A percentile compares a stretch with the other conserved stretches of the same genome.
Evolutionary conservation across 768 basidiomycete species (phyloP).

Genomic region (Tricholoma furcatifolium): DNA sequence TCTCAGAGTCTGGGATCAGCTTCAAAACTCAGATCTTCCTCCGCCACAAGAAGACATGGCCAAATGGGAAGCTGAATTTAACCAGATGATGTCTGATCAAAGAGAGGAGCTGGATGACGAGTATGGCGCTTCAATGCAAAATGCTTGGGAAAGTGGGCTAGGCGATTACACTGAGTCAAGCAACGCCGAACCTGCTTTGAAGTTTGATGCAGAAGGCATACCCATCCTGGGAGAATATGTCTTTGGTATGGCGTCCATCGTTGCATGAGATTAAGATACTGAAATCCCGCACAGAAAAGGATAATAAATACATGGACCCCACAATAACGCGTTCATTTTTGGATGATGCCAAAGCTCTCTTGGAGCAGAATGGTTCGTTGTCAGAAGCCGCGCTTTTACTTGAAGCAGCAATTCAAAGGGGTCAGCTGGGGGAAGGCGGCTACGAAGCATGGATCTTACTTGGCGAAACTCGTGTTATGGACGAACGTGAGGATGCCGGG

Average conservation of each 20-base stretch:
- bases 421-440: constrained; percentile 76
- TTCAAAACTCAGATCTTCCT: constrained; percentile 56
- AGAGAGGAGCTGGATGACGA: constrained; percentile 68
- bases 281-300: constrained; percentile 46
- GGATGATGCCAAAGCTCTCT: constrained; percentile 71
- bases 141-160: constrained; percentile 60
- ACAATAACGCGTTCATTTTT: constrained; percentile 51
- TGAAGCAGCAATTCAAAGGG: constrained; percentile 87
- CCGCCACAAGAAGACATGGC: constrained; percentile 63
- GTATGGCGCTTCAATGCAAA: constrained; percentile 59
- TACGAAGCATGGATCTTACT: constrained; percentile 92
- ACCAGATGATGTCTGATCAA: constrained; percentile 69
- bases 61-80: constrained; percentile 84
- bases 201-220: constrained; percentile 72
- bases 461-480: constrained; percentile 88
- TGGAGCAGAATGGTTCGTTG: constrained; percentile 81
- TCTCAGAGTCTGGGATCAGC: constrained; percentile 59
- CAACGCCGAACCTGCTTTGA: constrained; percentile 31
- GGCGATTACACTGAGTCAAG: constrained; percentile 40
- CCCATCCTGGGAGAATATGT: constrained; percentile 71
- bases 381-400: constrained; percentile 84
- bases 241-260: constrained; percentile 59
- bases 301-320: constrained; percentile 68
- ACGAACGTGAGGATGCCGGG: constrained; percentile 80
- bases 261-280: background rate